These are phyloP conservation scores for Fraxinus cuspidata DNA, from an alignment of 257 asterid species.

Conservation along the genomic window DNA sequence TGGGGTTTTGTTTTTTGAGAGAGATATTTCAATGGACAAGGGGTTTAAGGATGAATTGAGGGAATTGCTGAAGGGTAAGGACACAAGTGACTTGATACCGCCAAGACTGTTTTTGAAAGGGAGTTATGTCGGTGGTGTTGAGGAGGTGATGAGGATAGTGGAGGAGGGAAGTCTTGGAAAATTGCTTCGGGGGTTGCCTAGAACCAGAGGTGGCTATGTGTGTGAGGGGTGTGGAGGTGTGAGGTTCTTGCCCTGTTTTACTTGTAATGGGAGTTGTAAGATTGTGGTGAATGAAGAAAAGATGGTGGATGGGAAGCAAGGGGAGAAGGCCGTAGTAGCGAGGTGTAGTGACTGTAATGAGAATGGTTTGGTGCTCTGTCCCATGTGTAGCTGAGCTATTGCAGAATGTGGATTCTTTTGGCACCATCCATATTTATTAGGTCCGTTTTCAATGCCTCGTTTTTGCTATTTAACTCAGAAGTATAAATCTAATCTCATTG, in stretches of 20 bases:
- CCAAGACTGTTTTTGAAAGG: slow-evolving; percentile 81
- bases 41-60: slow-evolving; percentile 72
- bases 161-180: slow-evolving; percentile 64
- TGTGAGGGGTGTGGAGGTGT: slow-evolving; percentile 86
- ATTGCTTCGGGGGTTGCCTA: slow-evolving; percentile 67
- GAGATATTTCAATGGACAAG: slow-evolving; percentile 87
- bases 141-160: slow-evolving; percentile 61
- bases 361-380: slow-evolving; percentile 80
- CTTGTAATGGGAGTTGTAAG: slow-evolving; percentile 81
- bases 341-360: slow-evolving; percentile 75
- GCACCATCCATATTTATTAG: slow-evolving; percentile 10
- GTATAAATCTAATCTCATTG: neutral
- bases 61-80: slow-evolving; percentile 58
- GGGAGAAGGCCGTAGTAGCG: slow-evolving; percentile 38
- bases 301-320: slow-evolving; percentile 17
- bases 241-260: slow-evolving; percentile 76
- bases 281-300: slow-evolving; percentile 38
- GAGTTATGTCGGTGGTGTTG: slow-evolving; percentile 78
- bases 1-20: slow-evolving; percentile 60
- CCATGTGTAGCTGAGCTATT: slow-evolving; percentile 55
- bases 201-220: slow-evolving; percentile 44
- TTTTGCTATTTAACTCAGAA: neutral
- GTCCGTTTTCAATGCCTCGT: slow-evolving; percentile 22
- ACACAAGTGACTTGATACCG: slow-evolving; percentile 46
- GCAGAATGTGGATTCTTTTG: slow-evolving; percentile 15